Evolutionary conservation across 495 filamentous ascomycete species (phyloP).

Genomic region (Halenospora varia): DNA sequence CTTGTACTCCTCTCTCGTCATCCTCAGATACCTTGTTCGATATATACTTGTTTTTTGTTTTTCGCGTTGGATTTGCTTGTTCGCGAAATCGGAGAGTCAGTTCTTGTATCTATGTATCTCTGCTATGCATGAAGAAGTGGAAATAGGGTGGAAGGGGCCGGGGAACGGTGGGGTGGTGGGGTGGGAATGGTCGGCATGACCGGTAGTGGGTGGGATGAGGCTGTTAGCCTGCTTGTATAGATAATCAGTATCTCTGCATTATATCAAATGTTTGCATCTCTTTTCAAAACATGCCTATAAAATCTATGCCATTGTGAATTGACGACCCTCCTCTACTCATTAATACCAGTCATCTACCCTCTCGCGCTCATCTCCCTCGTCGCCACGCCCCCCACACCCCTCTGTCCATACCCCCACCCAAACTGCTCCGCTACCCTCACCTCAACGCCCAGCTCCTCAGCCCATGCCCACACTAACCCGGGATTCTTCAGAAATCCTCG

Average conservation of each 20-base stretch:
- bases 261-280: not conserved
- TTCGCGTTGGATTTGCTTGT: not conserved
- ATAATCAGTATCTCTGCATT: not conserved
- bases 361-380: not conserved
- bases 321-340: not conserved
- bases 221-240: not conserved
- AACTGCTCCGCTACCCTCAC: conserved; percentile 64
- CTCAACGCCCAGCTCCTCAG: conserved; percentile 57
- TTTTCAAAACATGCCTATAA: not conserved
- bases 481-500: conserved; percentile 63
- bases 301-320: not conserved
- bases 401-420: conserved; percentile 22
- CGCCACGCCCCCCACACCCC: not conserved
- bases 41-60: conserved; percentile 24
- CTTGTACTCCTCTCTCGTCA: conserved; percentile 17
- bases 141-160: not conserved
- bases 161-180: not conserved
- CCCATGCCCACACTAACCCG: conserved; percentile 62
- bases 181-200: not conserved
- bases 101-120: conserved; percentile 3
- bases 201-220: not conserved
- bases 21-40: conserved; percentile 34
- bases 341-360: not conserved
- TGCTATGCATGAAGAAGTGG: not conserved
- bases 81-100: not conserved